Evolutionary conservation across 2,329 filamentous ascomycete species (phyloP), one percentile per base, ranked within the genome.

Genomic region (Macrophomina phaseolina): DNA sequence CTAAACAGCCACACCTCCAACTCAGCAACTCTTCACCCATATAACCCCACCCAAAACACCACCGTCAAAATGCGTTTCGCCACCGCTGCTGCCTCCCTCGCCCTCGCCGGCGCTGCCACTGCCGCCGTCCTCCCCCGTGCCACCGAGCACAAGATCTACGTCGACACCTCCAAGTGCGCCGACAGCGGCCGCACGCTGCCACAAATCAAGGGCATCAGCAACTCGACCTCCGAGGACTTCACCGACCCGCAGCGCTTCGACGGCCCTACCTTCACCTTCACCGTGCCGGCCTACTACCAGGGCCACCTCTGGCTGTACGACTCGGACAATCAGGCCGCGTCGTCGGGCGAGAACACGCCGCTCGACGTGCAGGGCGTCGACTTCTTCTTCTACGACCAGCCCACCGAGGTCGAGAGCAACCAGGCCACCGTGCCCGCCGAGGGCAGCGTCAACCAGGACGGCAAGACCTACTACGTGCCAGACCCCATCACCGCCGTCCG

Each of bases 241-340:
- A 49, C 45, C 30, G 45, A 62, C 45, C 58, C 58, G 16, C 30
- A 62, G 42, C 58, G 58, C 58, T 62, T 62, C 45, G 58, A 62
- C 42, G 58, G 58, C 30, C 58, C 58, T 32, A 62, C 58, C 58
- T 62, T 62, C 58, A 62, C 58, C n/a, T 62, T 62, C 45, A 62
- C 58, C 42, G 58, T 62, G 30, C 58, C 58, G 8, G 58, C 58
- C 42, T 62, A 49, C 58, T 62, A 62, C 58, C 58, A 62, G 58
- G 58, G 58, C 45, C 58, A 62, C 58, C n/a, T 62, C 28, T 62
- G 58, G 58, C 58, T 62, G 42, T 62, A 62, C 58, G 34, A 62
- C 58, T 49, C 42, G 42, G 58, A 62, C 58, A 48, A 62, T 42
- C 58, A 62, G 58, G 58, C 45, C 30, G 58, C 58, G 8, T 62